Evolutionary conservation across 2,329 filamentous ascomycete genomes (phyloP).

Genomic region (Kalmusia sp.): DNA sequence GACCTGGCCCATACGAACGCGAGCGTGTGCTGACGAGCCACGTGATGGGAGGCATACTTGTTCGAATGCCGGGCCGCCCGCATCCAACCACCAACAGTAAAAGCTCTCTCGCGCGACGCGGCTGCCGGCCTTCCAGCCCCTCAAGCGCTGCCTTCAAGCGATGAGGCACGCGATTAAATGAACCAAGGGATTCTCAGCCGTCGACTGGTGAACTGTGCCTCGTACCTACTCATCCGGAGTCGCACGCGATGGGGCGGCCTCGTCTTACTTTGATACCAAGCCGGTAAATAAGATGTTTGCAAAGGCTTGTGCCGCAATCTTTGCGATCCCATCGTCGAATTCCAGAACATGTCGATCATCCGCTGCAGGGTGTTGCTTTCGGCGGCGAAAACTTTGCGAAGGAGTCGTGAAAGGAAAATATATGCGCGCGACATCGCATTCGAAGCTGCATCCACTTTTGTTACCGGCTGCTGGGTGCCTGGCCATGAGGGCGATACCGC

Average conservation of each 20-base stretch:
- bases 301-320: neutral
- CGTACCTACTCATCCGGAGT: conserved; percentile 3
- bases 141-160: neutral
- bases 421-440: neutral
- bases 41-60: conserved; percentile 2
- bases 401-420: neutral
- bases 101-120: neutral
- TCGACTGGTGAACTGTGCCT: conserved; percentile 4
- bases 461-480: conserved; percentile 2
- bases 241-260: neutral
- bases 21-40: neutral
- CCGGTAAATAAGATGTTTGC: conserved; percentile 4
- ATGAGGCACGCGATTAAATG: neutral
- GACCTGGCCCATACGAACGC: neutral
- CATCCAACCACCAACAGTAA: neutral
- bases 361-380: neutral
- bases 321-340: neutral
- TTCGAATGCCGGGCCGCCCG: neutral
- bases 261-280: conserved; percentile 7
- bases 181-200: neutral
- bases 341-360: conserved; percentile 2
- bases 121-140: neutral
- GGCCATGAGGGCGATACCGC: neutral
- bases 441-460: conserved; percentile 3
- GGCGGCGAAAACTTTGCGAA: neutral